These are phyloP conservation scores for Blastobotrys attinorum DNA, from an alignment of 805 yeast genomes.

Conservation along the genomic window DNA sequence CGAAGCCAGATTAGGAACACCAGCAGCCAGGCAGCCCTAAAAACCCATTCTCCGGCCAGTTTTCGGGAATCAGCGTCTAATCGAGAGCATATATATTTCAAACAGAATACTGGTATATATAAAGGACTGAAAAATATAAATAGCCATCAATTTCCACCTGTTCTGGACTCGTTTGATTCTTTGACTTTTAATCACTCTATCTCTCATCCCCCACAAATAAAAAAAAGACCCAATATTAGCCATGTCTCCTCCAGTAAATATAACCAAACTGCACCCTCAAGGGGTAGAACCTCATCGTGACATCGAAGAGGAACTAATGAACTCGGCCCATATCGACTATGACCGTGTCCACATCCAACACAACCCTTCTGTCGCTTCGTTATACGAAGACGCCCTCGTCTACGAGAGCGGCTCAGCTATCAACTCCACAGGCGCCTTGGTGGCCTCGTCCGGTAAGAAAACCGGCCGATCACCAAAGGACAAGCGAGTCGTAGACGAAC, in stretches of 20 bases:
- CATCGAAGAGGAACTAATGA: conserved; percentile 33
- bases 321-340: conserved; percentile 36
- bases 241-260: conserved; percentile 32
- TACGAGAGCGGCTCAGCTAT: conserved; percentile 86
- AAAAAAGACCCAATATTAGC: conserved; percentile 2
- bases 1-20: background rate
- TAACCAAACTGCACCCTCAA: conserved; percentile 34
- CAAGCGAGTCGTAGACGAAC: conserved; percentile 95
- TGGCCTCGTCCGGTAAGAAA: conserved; percentile 91
- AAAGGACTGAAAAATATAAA: background rate
- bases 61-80: too few species aligned
- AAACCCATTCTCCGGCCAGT: background rate
- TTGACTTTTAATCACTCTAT: background rate
- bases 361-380: conserved; percentile 86
- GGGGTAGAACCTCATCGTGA: conserved; percentile 37
- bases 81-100: too few species aligned
- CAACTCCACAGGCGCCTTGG: conserved; percentile 86
- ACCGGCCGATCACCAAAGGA: conserved; percentile 99
- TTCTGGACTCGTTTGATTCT: background rate
- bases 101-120: too few species aligned
- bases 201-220: background rate
- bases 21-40: background rate
- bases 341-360: conserved; percentile 43
- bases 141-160: background rate
- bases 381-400: conserved; percentile 86